phyloP scores from a whole-genome alignment of 345 rosid species.

The Gossypium arboreum region DNA sequence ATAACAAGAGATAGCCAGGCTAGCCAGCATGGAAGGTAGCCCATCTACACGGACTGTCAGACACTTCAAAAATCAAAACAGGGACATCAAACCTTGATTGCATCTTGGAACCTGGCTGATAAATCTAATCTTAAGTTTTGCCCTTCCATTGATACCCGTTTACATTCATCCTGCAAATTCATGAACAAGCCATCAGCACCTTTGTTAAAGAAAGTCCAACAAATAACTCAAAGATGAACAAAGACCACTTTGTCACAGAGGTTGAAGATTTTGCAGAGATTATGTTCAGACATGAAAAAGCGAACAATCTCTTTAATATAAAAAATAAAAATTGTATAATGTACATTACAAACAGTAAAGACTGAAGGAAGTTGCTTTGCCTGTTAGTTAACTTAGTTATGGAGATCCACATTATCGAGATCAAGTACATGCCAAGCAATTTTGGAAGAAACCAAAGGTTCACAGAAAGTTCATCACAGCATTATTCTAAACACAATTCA shows the following conservation, averaged over 20 bases:
- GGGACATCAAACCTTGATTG: slow-evolving; percentile 59
- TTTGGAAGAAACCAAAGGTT: too few species aligned
- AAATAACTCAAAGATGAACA: slow-evolving; percentile 6
- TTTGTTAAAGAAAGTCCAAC: neutral
- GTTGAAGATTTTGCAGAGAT: slow-evolving; percentile 7
- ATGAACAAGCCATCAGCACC: slow-evolving; percentile 20
- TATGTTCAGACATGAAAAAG: neutral
- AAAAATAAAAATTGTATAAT: neutral
- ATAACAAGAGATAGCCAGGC: neutral
- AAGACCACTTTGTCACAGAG: neutral
- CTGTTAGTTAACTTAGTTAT: neutral
- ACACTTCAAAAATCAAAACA: neutral
- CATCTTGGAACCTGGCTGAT: slow-evolving; percentile 87
- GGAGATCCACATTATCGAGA: neutral
- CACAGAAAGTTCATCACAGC: too few species aligned
- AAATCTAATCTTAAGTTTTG: slow-evolving; percentile 81
- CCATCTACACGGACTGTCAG: neutral
- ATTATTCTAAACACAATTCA: too few species aligned
- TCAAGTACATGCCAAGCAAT: neutral
- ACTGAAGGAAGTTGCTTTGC: neutral
- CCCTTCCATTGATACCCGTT: slow-evolving; percentile 80
- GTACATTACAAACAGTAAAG: neutral
- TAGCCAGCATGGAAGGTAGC: neutral
- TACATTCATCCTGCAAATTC: slow-evolving; percentile 85
- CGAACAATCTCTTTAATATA: neutral